phyloP scores from a whole-genome alignment of 192 early-diverging fungal genomes.

The Backusella psychrophila region DNA sequence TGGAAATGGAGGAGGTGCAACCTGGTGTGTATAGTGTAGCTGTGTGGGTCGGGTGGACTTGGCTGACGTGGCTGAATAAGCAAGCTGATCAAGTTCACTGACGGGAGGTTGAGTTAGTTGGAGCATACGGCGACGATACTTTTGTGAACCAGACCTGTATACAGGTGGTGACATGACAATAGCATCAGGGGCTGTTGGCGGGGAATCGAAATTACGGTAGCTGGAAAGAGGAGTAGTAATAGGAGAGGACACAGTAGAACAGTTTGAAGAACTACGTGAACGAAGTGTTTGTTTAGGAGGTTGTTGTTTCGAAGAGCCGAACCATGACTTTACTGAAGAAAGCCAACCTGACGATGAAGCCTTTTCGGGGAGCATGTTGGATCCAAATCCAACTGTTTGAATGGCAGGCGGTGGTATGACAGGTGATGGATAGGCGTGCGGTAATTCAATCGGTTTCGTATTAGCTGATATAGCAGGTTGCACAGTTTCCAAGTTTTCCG shows the following conservation, averaged over 20 bases:
- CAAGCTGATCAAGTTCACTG: conserved; percentile 23
- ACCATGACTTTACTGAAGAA: conserved; percentile 34
- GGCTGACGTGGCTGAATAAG: conserved; percentile 10
- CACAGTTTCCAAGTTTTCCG: conserved; percentile 3
- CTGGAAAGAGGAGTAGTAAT: conserved; percentile 7
- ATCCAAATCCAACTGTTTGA: conserved; percentile 15
- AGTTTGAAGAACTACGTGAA: conserved; percentile 1
- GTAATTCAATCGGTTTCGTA: conserved; percentile 5
- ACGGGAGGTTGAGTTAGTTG: conserved; percentile 18
- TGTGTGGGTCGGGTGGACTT: neutral
- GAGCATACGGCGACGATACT: conserved; percentile 20
- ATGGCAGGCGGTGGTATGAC: conserved; percentile 4
- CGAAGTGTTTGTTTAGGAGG: neutral
- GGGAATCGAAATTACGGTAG: conserved; percentile 21
- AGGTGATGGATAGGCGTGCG: conserved; percentile 18
- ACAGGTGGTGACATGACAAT: conserved; percentile 20
- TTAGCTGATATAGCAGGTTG: neutral
- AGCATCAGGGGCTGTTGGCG: neutral
- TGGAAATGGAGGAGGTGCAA: neutral
- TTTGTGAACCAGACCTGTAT: conserved; percentile 22
- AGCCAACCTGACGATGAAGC: conserved; percentile 17
- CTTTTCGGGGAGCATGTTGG: conserved; percentile 5
- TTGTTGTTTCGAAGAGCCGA: conserved; percentile 14
- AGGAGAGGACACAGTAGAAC: conserved; percentile 8
- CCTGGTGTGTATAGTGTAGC: neutral